phyloP scores from a whole-genome alignment of 75 land plant genomes.

The Pinus albicaulis region DNA sequence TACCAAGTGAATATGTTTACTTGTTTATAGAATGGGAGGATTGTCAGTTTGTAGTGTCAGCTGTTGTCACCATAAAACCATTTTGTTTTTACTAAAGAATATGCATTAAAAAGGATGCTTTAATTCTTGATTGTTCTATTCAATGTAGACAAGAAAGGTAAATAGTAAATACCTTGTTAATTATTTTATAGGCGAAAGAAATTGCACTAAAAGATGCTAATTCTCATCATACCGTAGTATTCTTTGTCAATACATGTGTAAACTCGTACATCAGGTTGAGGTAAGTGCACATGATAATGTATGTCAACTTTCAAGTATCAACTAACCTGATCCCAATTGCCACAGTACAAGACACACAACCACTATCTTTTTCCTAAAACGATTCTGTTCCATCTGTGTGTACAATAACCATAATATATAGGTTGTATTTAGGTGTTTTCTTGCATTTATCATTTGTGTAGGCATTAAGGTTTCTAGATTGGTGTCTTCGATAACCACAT shows the following conservation, averaged over 20 bases:
- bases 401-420: too few species aligned
- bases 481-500: too few species aligned
- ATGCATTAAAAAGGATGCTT: background rate
- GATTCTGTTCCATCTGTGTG: background rate
- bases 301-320: too few species aligned
- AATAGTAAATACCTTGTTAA: background rate
- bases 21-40: background rate
- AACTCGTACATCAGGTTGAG: background rate
- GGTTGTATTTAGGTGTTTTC: too few species aligned
- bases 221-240: background rate
- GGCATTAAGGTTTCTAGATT: too few species aligned
- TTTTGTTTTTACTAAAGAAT: too few species aligned
- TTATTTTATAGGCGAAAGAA: background rate
- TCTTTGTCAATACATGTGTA: background rate
- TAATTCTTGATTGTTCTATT: background rate
- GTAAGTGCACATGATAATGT: background rate
- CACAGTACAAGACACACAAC: background rate
- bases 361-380: background rate
- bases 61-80: background rate
- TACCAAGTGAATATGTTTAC: background rate
- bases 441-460: too few species aligned
- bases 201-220: background rate
- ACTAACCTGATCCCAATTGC: background rate
- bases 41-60: background rate
- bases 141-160: background rate